Evolutionary conservation across 169 alveolate species (phyloP).

Genomic region (Neospora caninum): DNA sequence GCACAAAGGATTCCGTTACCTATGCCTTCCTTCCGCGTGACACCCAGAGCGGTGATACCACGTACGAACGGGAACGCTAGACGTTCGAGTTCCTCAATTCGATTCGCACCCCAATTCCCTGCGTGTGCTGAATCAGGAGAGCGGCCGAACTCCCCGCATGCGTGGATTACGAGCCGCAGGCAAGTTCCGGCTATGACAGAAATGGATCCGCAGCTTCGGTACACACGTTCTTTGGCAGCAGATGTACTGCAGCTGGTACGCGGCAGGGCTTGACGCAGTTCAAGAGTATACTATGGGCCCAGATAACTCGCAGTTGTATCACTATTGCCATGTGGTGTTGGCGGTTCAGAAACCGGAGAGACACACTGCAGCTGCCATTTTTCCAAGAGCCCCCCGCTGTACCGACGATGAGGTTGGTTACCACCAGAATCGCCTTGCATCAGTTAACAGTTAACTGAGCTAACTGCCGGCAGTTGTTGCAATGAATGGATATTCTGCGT

Average conservation of each 20-base stretch:
- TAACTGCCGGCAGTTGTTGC: background rate
- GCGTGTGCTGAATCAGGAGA: constrained; percentile 2
- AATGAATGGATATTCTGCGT: no score
- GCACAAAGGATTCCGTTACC: no score
- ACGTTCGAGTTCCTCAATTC: no score
- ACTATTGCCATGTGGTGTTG: background rate
- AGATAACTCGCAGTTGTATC: no score
- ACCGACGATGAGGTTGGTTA: background rate
- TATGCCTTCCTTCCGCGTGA: no score
- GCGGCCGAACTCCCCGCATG: constrained; percentile 24
- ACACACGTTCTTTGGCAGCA: no score
- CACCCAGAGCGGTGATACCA: no score
- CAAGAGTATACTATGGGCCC: no score
- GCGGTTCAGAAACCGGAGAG: constrained; percentile 20
- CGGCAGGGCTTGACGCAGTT: no score
- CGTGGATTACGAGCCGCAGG: constrained; percentile 19
- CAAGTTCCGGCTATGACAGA: background rate
- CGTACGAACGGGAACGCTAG: no score
- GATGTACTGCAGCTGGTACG: no score
- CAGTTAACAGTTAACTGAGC: background rate
- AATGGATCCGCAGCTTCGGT: background rate
- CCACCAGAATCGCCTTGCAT: background rate
- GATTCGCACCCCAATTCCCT: no score
- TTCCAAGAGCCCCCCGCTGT: constrained; percentile 15
- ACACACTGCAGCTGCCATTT: background rate